A percentile compares a stretch with the other conserved stretches of the same genome.
Evolutionary conservation across 2,329 filamentous ascomycete species (phyloP).

Genomic region (Westerdykella sp.): DNA sequence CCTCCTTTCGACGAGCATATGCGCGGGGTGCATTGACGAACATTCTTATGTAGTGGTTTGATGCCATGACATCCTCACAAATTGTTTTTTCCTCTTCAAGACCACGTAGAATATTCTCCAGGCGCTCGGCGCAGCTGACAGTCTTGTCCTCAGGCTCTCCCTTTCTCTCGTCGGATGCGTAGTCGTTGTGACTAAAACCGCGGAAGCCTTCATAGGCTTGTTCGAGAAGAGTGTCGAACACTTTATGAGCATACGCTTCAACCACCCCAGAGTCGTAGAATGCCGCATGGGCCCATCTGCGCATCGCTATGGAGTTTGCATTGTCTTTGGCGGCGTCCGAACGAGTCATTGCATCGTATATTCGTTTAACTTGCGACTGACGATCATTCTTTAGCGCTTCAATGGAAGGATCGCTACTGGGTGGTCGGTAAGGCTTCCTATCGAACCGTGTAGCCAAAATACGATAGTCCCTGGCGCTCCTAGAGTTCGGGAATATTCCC

Average conservation of each 20-base stretch:
- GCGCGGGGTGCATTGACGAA: slow-evolving; percentile 34
- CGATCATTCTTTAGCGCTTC: slow-evolving; percentile 14
- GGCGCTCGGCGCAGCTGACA: slow-evolving; percentile 21
- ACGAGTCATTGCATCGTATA: slow-evolving; percentile 31
- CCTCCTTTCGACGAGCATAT: slow-evolving; percentile 28
- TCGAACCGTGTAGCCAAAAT: slow-evolving; percentile 21
- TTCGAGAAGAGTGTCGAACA: slow-evolving; percentile 26
- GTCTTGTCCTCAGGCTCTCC: slow-evolving; percentile 30
- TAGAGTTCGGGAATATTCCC: slow-evolving; percentile 14
- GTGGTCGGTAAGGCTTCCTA: slow-evolving; percentile 20
- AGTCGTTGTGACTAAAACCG: slow-evolving; percentile 33
- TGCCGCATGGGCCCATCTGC: slow-evolving; percentile 27
- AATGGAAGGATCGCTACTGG: slow-evolving; percentile 20
- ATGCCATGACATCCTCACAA: slow-evolving; percentile 34
- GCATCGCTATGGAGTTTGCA: slow-evolving; percentile 25
- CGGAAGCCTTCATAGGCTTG: slow-evolving; percentile 29
- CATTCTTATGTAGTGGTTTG: slow-evolving; percentile 32
- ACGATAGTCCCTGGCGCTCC: slow-evolving; percentile 19
- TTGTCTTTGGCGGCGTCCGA: slow-evolving; percentile 28
- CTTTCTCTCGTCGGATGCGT: slow-evolving; percentile 31
- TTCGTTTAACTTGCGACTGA: slow-evolving; percentile 16
- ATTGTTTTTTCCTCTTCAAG: slow-evolving; percentile 33
- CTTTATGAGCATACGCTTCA: slow-evolving; percentile 30
- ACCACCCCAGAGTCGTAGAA: slow-evolving; percentile 26
- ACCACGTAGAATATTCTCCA: slow-evolving; percentile 26